Conservation (phyloP, 768 basidiomycete species). For the Trametes meyenii region DNA sequence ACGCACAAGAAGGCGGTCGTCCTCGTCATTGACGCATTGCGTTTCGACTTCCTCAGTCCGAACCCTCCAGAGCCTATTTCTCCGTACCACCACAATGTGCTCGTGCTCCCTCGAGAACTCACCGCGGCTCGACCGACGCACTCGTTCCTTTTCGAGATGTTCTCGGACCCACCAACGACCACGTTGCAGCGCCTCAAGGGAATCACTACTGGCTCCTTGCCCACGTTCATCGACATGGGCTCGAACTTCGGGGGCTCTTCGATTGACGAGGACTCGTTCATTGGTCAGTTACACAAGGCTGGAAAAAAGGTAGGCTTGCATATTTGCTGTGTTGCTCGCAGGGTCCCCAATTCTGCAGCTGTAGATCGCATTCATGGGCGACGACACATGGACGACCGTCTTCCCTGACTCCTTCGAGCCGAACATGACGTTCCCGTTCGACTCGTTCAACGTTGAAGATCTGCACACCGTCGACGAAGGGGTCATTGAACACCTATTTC, state of each 20-base stretch:
- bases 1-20: constrained; percentile 83
- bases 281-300: constrained; percentile 66
- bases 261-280: constrained; percentile 85
- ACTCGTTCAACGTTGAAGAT: constrained; percentile 99
- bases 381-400: constrained; percentile 94
- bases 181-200: constrained; percentile 96
- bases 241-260: constrained; percentile 88
- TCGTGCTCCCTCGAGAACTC: constrained; percentile 78
- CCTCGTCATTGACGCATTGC: constrained; percentile 88
- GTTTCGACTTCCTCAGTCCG: constrained; percentile 90
- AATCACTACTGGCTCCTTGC: constrained; percentile 91
- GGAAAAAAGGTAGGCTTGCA: constrained; percentile 58
- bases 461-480: constrained; percentile 94
- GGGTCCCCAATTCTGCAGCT: constrained; percentile 28
- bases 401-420: constrained; percentile 76
- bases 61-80: constrained; percentile 63
- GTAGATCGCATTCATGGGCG: constrained; percentile 89
- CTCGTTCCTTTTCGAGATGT: constrained; percentile 87
- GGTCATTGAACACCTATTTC: constrained; percentile 82
- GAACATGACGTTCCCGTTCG: constrained; percentile 82
- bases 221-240: constrained; percentile 94
- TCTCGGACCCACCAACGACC: constrained; percentile 93
- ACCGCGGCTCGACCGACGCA: constrained; percentile 62
- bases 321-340: background rate
- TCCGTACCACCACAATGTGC: constrained; percentile 76